Base-by-base conservation (phyloP, 2,329 filamentous ascomycete genomes). In the Ophiostoma ulmi region DNA sequence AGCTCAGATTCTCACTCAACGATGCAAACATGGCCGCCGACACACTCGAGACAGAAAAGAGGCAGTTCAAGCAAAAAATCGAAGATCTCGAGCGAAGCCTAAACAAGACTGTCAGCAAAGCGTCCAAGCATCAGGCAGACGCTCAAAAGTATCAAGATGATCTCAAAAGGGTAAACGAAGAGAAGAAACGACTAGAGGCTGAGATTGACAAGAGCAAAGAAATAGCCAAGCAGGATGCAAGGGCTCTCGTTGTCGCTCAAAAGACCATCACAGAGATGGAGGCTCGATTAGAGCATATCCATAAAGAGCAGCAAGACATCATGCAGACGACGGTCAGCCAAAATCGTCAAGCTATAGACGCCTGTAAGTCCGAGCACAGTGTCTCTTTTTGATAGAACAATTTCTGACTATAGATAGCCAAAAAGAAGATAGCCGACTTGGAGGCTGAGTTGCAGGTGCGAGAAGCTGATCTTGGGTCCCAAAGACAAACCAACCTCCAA, bases 131-230 rank as follows among this genome's bases (percentile, higher is more conserved):
- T 1, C 75, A 80, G 67, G 78, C 79, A 14, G 11, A 84, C 79
- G 75, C 79, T 63, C 76, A 75, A 6, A 74, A 74, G 1, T 81
- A 78, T 71, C 80, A 76, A 69, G 73, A 75, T 3, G 80, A 80
- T 20, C 75, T 86, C n/a, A 83, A 85, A 70, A 77, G 81, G 67
- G 81, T 81, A 1, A 81, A 82, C 10, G 72, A 74, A 1, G 83
- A 86, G 71, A 84, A 86, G 38, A 82, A 85, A 70, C 75, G 75
- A 5, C 76, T 84, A 79, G 73, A 75, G 72, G 3, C 76, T 77
- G 70, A 73, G 1, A 17, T 26, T 1, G 14, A n/a, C 1, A 38
- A 55, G 10, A 26, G 31, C 7, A n/a, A 58, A 4, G 17, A 72
- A 20, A 61, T 63, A n/a, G 44, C 68, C 1, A 48, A 20, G 1